Evolutionary conservation across 345 rosid genomes (phyloP), one percentile per base, ranked within the genome.

Genomic region (Kandelia obovata): DNA sequence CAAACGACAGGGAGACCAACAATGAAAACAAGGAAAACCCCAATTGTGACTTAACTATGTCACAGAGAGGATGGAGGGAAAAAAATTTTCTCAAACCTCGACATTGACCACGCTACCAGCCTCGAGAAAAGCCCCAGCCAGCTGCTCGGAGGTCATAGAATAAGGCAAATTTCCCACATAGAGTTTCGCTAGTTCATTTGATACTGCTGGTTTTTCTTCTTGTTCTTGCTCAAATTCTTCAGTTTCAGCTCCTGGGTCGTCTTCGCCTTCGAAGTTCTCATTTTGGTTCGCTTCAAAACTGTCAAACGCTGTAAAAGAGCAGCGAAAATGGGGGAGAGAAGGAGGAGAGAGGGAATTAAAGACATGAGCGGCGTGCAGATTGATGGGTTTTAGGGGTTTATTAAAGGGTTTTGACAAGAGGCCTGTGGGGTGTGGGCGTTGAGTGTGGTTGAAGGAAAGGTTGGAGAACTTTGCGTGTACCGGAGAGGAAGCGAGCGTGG

Each of bases 161-260:
- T 87, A 94, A 6, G 96, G 93, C 69, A 91, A 81, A 52, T 89
- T 91, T 37, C 98, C 97, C 2, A 94, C 87, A 72, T 86, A 94
- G n/a, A 91, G 70, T 77, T 88, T 87, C 66, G 87, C 92, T 58
- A 78, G 86, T 56, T 82, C 91, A 43, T 72, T 75, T 20, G 78
- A 69, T 67, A 67, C 68, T 62, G 81, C 55, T 26, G 67, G 62
- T 23, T 35, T 52, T 19, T 70, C 75, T 39, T 61, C 65, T 32
- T n/a, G 80, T 7, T 52, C 78, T 25, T 27, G 59, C 20, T 20
- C 83, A 16, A 23, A 26, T 37, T 58, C 80, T 76, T 61, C 80
- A 11, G 43, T 67, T 72, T 66, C 68, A 51, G 28, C 63, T 28
- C 73, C 74, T 32, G 63, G 32, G 56, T 65, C 78, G 30, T 80